Evolutionary conservation across 371 early-diverging fungal genomes (phyloP).

Genomic region (Fennellomyces sp.): DNA sequence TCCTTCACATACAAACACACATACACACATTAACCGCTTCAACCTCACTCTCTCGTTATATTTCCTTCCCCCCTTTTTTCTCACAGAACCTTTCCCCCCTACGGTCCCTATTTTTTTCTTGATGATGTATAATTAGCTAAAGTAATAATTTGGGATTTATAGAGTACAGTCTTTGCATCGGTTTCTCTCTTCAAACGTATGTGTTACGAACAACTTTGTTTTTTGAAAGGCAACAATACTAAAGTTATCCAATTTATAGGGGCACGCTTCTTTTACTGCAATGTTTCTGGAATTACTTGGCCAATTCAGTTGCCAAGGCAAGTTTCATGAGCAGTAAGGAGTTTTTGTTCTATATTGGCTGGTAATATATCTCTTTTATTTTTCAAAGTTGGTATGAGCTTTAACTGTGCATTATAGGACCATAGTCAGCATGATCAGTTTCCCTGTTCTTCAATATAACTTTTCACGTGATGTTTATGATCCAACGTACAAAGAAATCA

Average conservation of each 20-base stretch:
- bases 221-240: too few relatives aligned
- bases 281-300: conserved; percentile 61
- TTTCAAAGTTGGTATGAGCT: background rate
- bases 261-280: conserved; percentile 50
- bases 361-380: conserved; percentile 23
- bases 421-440: conserved; percentile 29
- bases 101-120: too few relatives aligned
- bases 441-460: conserved; percentile 47
- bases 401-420: conserved; percentile 28
- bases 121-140: too few relatives aligned
- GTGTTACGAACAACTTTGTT: background rate
- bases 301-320: conserved; percentile 46
- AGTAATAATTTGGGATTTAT: background rate
- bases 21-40: too few relatives aligned
- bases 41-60: too few relatives aligned
- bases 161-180: conserved; percentile 29
- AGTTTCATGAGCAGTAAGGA: conserved; percentile 57
- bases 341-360: conserved; percentile 48
- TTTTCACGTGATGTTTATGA: conserved; percentile 42
- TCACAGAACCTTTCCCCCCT: background rate
- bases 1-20: background rate
- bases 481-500: conserved; percentile 46
- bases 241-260: conserved; percentile 15
- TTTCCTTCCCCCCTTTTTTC: too few relatives aligned
- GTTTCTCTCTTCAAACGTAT: conserved; percentile 54